Evolutionary conservation across 768 basidiomycete genomes (phyloP).

Genomic region (Lentinula guzmanii): DNA sequence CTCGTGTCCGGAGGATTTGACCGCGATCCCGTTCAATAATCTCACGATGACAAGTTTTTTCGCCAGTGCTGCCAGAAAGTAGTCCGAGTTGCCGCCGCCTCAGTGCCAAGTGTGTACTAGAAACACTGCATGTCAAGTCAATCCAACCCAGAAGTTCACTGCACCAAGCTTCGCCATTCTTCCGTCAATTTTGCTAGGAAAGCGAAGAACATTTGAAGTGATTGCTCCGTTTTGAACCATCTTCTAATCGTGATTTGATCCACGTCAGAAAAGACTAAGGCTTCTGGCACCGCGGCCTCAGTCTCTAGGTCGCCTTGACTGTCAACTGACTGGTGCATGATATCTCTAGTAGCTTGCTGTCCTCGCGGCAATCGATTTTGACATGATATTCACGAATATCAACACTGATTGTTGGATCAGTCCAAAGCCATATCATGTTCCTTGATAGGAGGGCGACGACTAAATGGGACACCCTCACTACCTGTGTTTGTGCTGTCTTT

Average conservation of each 20-base stretch:
- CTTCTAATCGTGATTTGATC: not conserved
- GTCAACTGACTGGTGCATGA: not conserved
- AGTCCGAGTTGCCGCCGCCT: not conserved
- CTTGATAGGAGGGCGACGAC: not conserved
- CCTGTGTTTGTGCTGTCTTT: not conserved
- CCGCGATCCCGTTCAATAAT: too few species aligned
- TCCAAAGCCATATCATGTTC: not conserved
- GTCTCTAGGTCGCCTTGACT: not conserved
- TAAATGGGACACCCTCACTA: not conserved
- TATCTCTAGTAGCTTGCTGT: not conserved
- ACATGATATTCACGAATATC: not conserved
- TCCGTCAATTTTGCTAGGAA: not conserved
- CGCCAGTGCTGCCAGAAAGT: too few species aligned
- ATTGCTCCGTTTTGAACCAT: not conserved
- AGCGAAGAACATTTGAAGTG: not conserved
- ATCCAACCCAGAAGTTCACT: not conserved
- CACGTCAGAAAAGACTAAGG: not conserved
- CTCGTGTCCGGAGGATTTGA: too few species aligned
- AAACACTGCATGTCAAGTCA: not conserved
- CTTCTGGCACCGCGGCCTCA: not conserved
- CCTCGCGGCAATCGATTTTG: not conserved
- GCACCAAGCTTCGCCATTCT: too few species aligned
- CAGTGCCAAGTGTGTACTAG: not conserved
- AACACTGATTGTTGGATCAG: not conserved
- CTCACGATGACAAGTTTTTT: too few species aligned